These are phyloP conservation scores for Austroboletus niveus DNA, from an alignment of 1,284 basidiomycete genomes.

Conservation along the genomic window DNA sequence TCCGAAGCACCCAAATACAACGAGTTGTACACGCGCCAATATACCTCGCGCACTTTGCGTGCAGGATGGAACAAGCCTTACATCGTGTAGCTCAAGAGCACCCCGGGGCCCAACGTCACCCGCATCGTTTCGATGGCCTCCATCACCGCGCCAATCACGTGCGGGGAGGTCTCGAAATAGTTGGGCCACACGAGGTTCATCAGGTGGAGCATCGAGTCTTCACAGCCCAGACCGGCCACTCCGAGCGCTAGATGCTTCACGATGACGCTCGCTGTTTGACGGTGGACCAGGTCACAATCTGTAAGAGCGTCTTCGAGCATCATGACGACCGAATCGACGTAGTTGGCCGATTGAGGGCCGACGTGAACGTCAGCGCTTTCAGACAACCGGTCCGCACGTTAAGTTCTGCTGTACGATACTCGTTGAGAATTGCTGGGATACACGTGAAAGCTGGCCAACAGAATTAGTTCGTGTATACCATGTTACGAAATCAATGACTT, in stretches of 20 bases:
- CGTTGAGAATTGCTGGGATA: conserved; percentile 98
- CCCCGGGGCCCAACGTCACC: conserved; percentile 91
- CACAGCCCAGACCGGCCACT: conserved; percentile 94
- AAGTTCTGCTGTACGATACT: conserved; percentile 96
- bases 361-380: conserved; percentile 98
- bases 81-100: conserved; percentile 87
- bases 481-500: conserved; percentile 36
- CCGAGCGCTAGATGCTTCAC: conserved; percentile 98
- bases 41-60: conserved; percentile 90
- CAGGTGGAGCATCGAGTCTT: conserved; percentile 96
- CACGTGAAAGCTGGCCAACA: conserved; percentile 83
- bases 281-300: conserved; percentile 96
- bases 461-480: conserved; percentile 15
- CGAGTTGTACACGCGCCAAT: conserved; percentile 93
- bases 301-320: conserved; percentile 98
- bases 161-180: conserved; percentile 96
- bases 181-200: conserved; percentile 99
- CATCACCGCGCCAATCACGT: conserved; percentile 97
- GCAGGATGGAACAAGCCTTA: conserved; percentile 96
- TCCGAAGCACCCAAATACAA: conserved; percentile 88
- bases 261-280: conserved; percentile 98
- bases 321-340: conserved; percentile 94
- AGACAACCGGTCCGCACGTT: conserved; percentile 99
- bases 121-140: conserved; percentile 97
- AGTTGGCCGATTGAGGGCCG: conserved; percentile 99